Base-by-base conservation (phyloP, 1,139 yeast genomes). In the Arxiozyma slooffiae region DNA sequence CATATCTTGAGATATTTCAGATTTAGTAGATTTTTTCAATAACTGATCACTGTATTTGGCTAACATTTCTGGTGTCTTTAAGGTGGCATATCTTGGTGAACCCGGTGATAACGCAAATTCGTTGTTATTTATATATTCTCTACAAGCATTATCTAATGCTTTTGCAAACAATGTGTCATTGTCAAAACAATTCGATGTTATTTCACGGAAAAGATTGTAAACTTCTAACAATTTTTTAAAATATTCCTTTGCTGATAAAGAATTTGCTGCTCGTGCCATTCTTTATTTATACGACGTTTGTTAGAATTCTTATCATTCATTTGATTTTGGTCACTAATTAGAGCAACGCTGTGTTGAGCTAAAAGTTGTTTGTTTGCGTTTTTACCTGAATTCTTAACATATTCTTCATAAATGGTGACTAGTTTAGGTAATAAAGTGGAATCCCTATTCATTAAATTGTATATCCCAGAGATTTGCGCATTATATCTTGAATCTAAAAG, bases 71-170 rank as follows among this genome's bases (percentile, higher is more conserved):
- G n/a, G n/a, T n/a, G n/a, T n/a, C n/a, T n/a, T n/a, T n/a, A n/a
- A n/a, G n/a, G n/a, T n/a, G n/a, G n/a, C n/a, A n/a, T n/a, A n/a
- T n/a, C n/a, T n/a, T n/a, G n/a, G n/a, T n/a, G n/a, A n/a, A n/a
- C n/a, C n/a, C n/a, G n/a, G n/a, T n/a, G n/a, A n/a, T n/a, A n/a
- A n/a, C n/a, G n/a, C n/a, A n/a, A n/a, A n/a, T n/a, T n/a, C n/a
- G n/a, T n/a, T n/a, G n/a, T n/a, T n/a, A n/a, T n/a, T n/a, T n/a
- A n/a, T n/a, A n/a, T n/a, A n/a, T n/a, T n/a, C n/a, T n/a, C n/a
- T n/a, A n/a, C n/a, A n/a, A n/a, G n/a, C n/a, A n/a, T 79, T 81
- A 64, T 92, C 97, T 57, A 92, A 76, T 0, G 97, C 88, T 64
- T 85, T 86, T 51, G 86, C 86, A 71, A 92, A 85, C 38, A 83